Evolutionary conservation across 179 eudicot species (phyloP).

Genomic region (Amaranthus tricolor): DNA sequence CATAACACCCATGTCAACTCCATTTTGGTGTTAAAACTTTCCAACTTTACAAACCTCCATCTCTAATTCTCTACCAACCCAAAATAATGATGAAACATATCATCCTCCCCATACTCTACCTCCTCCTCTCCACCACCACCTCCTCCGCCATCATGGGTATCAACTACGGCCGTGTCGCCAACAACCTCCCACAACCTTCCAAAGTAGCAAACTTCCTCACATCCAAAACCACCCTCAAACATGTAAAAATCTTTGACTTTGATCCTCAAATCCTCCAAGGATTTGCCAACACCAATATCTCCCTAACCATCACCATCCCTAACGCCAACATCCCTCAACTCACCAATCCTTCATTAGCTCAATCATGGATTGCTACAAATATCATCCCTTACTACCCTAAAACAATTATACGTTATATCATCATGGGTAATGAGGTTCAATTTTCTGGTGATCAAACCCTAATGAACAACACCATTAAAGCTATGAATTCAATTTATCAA

Average conservation of each 20-base stretch:
- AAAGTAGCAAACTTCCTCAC: slow-evolving; percentile 51
- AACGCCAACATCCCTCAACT: slow-evolving; percentile 45
- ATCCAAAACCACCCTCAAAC: slow-evolving; percentile 46
- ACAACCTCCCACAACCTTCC: slow-evolving; percentile 72
- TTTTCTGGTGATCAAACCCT: slow-evolving; percentile 27
- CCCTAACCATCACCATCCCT: slow-evolving; percentile 48
- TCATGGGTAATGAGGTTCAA: slow-evolving; percentile 57
- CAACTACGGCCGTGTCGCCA: slow-evolving; percentile 67
- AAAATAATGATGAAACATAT: slow-evolving; percentile 2
- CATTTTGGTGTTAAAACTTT: too few relatives aligned
- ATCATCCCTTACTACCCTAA: slow-evolving; percentile 43
- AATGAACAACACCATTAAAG: slow-evolving; percentile 37
- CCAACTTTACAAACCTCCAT: neutral
- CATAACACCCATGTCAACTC: too few relatives aligned
- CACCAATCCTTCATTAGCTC: slow-evolving; percentile 36
- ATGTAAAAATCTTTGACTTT: slow-evolving; percentile 53
- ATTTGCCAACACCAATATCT: slow-evolving; percentile 47
- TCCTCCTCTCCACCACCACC: neutral
- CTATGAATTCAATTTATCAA: slow-evolving; percentile 46
- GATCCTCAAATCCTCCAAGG: slow-evolving; percentile 47
- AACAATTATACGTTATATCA: slow-evolving; percentile 36
- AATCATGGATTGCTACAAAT: slow-evolving; percentile 43
- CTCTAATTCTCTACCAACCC: neutral
- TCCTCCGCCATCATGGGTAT: slow-evolving; percentile 45
- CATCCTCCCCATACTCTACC: neutral